Base-by-base conservation (phyloP, 2,329 filamentous ascomycete species). In the Akanthomyces uredinophilus region DNA sequence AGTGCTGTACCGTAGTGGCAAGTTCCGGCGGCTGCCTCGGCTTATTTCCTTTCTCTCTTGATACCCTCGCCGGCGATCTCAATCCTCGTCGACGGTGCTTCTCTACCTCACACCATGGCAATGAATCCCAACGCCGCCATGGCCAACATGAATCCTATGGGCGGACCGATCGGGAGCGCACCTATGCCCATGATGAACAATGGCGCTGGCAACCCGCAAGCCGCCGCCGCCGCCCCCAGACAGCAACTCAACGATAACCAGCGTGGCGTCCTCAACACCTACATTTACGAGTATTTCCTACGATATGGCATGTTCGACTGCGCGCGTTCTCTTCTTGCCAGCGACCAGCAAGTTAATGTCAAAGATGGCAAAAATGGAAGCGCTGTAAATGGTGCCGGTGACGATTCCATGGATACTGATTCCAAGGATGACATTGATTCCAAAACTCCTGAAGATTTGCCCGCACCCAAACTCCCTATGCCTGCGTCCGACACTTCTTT, bases 221-320 rank as follows among this genome's bases (percentile, higher is more conserved):
- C 68, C 50, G 72, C 68, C 50, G 72, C 70, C 49, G 68, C 71
- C 51, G 71, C 69, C 56, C 69, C 64, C 66, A 69, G 68, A 63
- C 77, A 79, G 63, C 75, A 75, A 66, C 74, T 74, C 64, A 79
- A 75, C 66, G 78, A 81, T 54, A 74, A 72, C 64, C 80, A 78
- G 67, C 84, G 83, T 66, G 78, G 81, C 54, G 77, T 87, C 64
- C 82, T 95, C 57, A 93, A 94, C 77, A 94, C 91, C 22, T 93
- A 93, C 74, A 95, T 95, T 67, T 95, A 94, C 81, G 91, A 95
- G 71, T 94, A 95, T 74, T 94, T 98, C 67, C 80, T 97, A 67
- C 91, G 90, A 70, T 90, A 92, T 74, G 84, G 87, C 68, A 91
- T 96, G 83, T 89, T 85, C 71, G 90, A 95, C 67, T 89, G 90